Base-by-base conservation (phyloP, 441 rosid genomes). In the Jatropha multifida region DNA sequence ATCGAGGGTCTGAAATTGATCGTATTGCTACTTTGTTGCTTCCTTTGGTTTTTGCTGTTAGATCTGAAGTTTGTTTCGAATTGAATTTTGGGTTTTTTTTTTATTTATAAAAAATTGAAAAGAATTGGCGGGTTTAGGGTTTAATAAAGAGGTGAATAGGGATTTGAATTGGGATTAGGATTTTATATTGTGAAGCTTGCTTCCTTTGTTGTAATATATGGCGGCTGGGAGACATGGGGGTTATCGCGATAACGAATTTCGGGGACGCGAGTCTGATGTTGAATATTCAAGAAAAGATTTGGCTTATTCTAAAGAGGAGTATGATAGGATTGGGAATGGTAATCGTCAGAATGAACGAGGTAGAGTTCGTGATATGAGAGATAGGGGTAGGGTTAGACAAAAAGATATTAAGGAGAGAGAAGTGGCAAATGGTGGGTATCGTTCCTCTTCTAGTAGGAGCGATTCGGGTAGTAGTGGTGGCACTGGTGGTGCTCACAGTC, bases 191-290 rank as follows among this genome's bases (percentile, higher is more conserved):
- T 61, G 72, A 42, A 37, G 66, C 74, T 76, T 68, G 55, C 65
- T 55, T 75, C 67, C 74, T 77, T 64, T 54, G 64, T 20, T 65
- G 52, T 65, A 56, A 72, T 83, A 40, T 70, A 96, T 96, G 99
- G 95, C 98, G 42, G 89, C 94, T 79, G 94, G 97, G 86, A 91
- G 90, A 80, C 91, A 86, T 85, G 90, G 90, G 62, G 90, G 89
- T 59, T 91, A 88, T 75, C 83, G 87, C 17, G 95, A 88, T 81
- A 85, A 82, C 42, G 98, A 92, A 79, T 72, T 90, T 63, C 85
- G 91, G 77, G 89, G 85, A 42, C 82, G 88, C 8, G 94, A 93
- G 38, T 79, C 94, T 44, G 88, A 86, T 68, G 78, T 83, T 67
- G 88, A 88, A 44, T 83, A 81, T 70, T 82, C 90, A 1, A 86